These are phyloP conservation scores for Pseudohalonectria lignicola DNA, from an alignment of 2,329 filamentous ascomycete species.

Conservation along the genomic window DNA sequence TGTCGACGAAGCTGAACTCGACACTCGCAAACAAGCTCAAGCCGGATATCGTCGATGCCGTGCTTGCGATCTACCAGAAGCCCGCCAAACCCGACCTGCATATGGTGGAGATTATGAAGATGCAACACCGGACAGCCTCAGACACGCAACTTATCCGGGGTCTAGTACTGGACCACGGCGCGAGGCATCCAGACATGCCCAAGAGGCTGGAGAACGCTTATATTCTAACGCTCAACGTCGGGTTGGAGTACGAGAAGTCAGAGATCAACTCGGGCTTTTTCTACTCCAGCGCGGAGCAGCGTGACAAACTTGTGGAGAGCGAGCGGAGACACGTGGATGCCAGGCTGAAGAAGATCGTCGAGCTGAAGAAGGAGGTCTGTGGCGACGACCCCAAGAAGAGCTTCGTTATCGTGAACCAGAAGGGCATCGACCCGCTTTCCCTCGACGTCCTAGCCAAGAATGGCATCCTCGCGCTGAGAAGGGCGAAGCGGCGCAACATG, in stretches of 20 bases:
- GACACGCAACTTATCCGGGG: conserved; percentile 95
- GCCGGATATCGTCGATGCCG: conserved; percentile 90
- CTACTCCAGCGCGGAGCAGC: conserved; percentile 93
- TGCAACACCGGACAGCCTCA: conserved; percentile 94
- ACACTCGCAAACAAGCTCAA: conserved; percentile 85
- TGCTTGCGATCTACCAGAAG: conserved; percentile 84
- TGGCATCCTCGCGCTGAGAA: conserved; percentile 84
- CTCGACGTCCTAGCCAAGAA: conserved; percentile 97
- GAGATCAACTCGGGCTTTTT: conserved; percentile 99
- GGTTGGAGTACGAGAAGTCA: conserved; percentile 96
- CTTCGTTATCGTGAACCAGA: conserved; percentile 98
- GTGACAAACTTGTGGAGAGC: conserved; percentile 95
- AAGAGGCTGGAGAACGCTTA: conserved; percentile 92
- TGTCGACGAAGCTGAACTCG: conserved; percentile 89
- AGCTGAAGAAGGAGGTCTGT: conserved; percentile 95
- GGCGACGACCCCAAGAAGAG: conserved; percentile 87
- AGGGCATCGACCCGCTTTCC: conserved; percentile 94
- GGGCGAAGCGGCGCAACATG: conserved; percentile 98
- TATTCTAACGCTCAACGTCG: conserved; percentile 92
- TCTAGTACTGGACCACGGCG: conserved; percentile 87
- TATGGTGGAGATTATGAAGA: conserved; percentile 99
- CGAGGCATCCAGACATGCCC: conserved; percentile 95
- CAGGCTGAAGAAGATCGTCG: conserved; percentile 94
- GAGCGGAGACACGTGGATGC: conserved; percentile 93
- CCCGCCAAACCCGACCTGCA: conserved; percentile 91